phyloP scores from a whole-genome alignment of 1,284 basidiomycete genomes.

The Lentinula novae-zelandiae region DNA sequence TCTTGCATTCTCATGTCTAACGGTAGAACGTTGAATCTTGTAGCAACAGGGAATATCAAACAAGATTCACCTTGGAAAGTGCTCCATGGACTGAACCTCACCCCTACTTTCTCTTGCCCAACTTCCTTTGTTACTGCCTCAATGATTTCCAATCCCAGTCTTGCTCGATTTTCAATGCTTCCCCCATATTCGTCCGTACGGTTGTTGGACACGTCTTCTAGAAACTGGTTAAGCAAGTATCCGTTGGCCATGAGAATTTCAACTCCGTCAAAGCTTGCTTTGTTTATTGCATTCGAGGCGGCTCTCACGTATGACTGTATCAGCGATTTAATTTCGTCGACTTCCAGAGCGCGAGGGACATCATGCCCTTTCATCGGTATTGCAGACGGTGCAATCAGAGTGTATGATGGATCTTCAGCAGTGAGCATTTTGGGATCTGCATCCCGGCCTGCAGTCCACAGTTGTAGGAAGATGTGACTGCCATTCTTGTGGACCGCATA shows the following conservation, averaged over 20 bases:
- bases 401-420: conserved; percentile 16
- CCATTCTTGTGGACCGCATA: conserved; percentile 36
- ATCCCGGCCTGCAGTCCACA: conserved; percentile 42
- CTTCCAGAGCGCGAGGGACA: conserved; percentile 18
- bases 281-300: conserved; percentile 32
- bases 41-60: conserved; percentile 11
- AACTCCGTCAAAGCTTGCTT: conserved; percentile 28
- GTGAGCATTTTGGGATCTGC: conserved; percentile 27
- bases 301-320: conserved; percentile 26
- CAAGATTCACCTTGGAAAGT: conserved; percentile 28
- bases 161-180: not conserved
- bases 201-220: conserved; percentile 34
- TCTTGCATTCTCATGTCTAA: conserved; percentile 33
- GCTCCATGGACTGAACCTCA: conserved; percentile 54
- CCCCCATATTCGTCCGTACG: conserved; percentile 49
- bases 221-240: conserved; percentile 36
- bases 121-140: conserved; percentile 30
- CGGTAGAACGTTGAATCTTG: conserved; percentile 1
- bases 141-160: conserved; percentile 37
- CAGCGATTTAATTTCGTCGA: conserved; percentile 36
- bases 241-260: conserved; percentile 26
- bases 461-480: conserved; percentile 40
- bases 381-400: conserved; percentile 3
- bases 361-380: conserved; percentile 12
- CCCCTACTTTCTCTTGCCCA: conserved; percentile 33